Evolutionary conservation across 164 flowering plant species (phyloP), one percentile per base, ranked within the genome.

Genomic region (Pachysandra terminalis): DNA sequence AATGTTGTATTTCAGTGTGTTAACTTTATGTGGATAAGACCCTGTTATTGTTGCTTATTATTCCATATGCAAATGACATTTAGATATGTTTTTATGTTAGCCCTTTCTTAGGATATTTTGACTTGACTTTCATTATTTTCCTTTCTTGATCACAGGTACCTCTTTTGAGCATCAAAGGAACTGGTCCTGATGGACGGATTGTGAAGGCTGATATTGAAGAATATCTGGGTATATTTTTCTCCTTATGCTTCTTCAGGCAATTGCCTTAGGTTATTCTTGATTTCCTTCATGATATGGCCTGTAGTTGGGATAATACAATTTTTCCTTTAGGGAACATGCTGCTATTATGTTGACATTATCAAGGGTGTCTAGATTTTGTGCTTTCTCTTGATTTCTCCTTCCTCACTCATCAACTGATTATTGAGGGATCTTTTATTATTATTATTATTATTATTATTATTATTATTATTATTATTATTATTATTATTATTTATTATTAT

Each of bases 191-290:
- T 76, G 99, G 99, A 45, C 68, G 80, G 71, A 95, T 95, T 74
- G 93, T 95, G 65, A 95, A 92, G 83, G 98, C 96, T 66, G 99
- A 95, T 75, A 81, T 95, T 78, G 99, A 95, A 75, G 97, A 92
- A 63, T 95, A 85, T 82, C 80, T 95, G 79, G 97, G 98, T 90
- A 88, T 24, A 24, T 54, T 14, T 56, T 59, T n/a, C 32, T 21
- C 19, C n/a, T 25, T 60, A 61, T 57, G 65, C 40, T 9, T 52
- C 27, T 68, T n/a, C 19, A 66, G 19, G 8, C 22, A 28, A 25
- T 61, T 35, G 10, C 63, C 56, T 5, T 25, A 25, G 32, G 16
- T 23, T 53, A 51, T 52, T 53, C 40, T 45, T 49, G 35, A 14
- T 17, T 48, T 28, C 25, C 45, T 45, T 28, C 27, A 1, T 28